Evolutionary conservation across 2,329 filamentous ascomycete species (phyloP), one percentile per base, ranked within the genome.

Genomic region (Fusarium hainanense): DNA sequence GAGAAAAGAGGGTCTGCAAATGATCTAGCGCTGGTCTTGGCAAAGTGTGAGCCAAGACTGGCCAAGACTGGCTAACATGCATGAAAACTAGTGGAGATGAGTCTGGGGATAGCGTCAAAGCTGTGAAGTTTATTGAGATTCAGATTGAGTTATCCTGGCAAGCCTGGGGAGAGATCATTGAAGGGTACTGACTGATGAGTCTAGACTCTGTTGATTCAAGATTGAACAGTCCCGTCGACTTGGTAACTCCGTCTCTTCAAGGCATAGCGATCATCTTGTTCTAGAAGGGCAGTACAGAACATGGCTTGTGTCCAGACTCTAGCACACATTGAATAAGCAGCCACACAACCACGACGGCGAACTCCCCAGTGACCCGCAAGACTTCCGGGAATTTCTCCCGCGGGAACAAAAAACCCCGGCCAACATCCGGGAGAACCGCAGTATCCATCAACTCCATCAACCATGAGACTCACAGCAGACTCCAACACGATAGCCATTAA

Each of bases 1-100:
- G 59, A 63, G 58, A 63, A 63, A 63, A 55, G 47, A 32, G 59
- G 59, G 7, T 4, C 47, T 23, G 23, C 3, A 28, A 6, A 4
- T 0, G 10, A 42, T 63, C 48, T 55, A 46, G 20, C 1, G 7
- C 42, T 20, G 7, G 48, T 48, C 59, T 63, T 63, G 59, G 59
- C 59, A 40, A 47, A 41, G 32, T 5, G 20, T 23, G 16, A 21
- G 58, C 59, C 30, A 20, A 37, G 42, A 37, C 14, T 6, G 41
- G 51, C 42, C 41, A 54, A 50, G 47, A 50, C 48, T 51, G 32
- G 32, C 48, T 34, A 51, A 51, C 23, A 27, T 23, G 40, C 23
- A 27, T 20, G 49, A 18, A 34, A 51, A 42, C 34, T 20, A 41
- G 49, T 51, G 49, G 49, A 51, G n/a, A 28, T 37, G 18, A 51